Conservation (phyloP, 1,284 basidiomycete species). For the Pholiota adiposa region DNA sequence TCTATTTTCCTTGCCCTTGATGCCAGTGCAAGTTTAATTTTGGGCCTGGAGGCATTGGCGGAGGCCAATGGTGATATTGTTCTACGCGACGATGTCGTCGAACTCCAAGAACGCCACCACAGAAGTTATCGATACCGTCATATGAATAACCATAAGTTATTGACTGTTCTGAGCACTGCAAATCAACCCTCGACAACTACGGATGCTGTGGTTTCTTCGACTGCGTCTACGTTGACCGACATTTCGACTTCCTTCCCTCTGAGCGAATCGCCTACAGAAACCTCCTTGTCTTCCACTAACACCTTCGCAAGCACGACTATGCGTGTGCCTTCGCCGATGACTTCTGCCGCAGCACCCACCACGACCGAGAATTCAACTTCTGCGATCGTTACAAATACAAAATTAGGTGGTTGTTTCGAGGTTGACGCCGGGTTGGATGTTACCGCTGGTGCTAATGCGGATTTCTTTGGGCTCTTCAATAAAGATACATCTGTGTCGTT, state of each 20-base stretch:
- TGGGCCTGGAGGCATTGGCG: constrained; percentile 35
- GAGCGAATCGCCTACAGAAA: neutral
- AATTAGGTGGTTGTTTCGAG: constrained; percentile 41
- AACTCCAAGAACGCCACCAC: neutral
- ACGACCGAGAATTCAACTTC: neutral
- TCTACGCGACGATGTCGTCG: neutral
- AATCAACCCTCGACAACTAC: too few relatives aligned
- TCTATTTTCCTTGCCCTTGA: constrained; percentile 51
- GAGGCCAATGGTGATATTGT: neutral
- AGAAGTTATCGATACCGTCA: neutral
- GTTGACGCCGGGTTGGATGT: constrained; percentile 37
- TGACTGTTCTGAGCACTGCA: too few relatives aligned
- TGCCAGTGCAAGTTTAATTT: constrained; percentile 40
- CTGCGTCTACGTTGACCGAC: too few relatives aligned
- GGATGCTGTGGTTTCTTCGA: too few relatives aligned
- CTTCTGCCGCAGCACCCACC: neutral
- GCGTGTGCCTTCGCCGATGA: too few relatives aligned
- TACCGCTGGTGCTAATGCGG: constrained; percentile 39
- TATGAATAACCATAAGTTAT: neutral
- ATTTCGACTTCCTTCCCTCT: too few relatives aligned
- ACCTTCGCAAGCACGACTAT: neutral
- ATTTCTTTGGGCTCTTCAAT: constrained; percentile 42
- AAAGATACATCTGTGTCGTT: constrained; percentile 29
- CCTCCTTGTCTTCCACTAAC: neutral
- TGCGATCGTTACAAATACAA: neutral